Percentiles rank a stretch among this genome's conserved stretches.
Conservation (phyloP, 805 yeast species). For the Scheffersomyces lignosus region DNA sequence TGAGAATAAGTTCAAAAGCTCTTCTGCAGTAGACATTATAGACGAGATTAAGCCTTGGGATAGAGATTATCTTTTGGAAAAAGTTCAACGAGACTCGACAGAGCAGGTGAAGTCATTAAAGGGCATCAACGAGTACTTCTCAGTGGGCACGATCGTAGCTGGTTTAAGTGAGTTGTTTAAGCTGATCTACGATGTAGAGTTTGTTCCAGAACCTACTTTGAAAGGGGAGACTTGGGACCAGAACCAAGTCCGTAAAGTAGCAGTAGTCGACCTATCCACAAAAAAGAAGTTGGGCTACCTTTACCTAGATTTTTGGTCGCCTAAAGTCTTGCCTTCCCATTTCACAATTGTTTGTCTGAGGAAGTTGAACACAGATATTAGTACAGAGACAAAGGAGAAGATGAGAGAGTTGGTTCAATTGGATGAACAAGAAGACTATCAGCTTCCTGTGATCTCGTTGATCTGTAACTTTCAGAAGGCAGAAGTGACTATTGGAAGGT, state of each 20-base stretch:
- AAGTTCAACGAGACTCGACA: conserved; percentile 14
- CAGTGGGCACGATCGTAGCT: conserved; percentile 81
- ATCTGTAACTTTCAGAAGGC: conserved; percentile 74
- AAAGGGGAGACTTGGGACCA: conserved; percentile 84
- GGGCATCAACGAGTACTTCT: conserved; percentile 68
- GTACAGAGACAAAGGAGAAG: conserved; percentile 24
- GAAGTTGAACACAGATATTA: conserved; percentile 50
- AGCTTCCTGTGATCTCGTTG: conserved; percentile 85
- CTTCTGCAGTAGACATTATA: conserved; percentile 30
- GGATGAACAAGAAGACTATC: conserved; percentile 54
- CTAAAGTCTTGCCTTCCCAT: conserved; percentile 86
- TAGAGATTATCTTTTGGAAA: conserved; percentile 58
- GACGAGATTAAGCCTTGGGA: conserved; percentile 83
- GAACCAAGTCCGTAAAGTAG: conserved; percentile 76
- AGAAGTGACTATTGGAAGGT: conserved; percentile 31
- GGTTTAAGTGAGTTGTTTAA: conserved; percentile 76
- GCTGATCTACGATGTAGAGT: conserved; percentile 71
- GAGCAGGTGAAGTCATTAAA: conserved; percentile 24
- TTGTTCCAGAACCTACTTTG: conserved; percentile 62
- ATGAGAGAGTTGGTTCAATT: conserved; percentile 30
- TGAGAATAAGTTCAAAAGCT: background rate
- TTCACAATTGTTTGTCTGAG: conserved; percentile 96
- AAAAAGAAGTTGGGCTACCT: conserved; percentile 69
- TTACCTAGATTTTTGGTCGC: conserved; percentile 83
- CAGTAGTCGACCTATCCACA: conserved; percentile 61